Evolutionary conservation across 176 grass and related monocot genomes (phyloP).

Genomic region (Hsuehochloa calcarea): DNA sequence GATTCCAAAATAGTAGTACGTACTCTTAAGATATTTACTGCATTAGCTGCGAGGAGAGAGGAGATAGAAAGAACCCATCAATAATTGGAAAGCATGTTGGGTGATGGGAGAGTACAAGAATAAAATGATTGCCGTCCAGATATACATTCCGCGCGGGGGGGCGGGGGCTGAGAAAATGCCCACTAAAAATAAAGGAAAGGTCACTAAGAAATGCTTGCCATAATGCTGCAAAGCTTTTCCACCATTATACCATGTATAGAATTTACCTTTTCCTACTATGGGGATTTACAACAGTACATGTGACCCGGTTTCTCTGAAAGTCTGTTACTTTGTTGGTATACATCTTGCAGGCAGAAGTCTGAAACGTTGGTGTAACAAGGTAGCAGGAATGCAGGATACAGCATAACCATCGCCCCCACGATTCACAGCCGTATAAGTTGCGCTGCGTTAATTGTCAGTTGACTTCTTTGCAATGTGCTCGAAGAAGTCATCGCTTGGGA

Average conservation of each 20-base stretch:
- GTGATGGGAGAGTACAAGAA: slow-evolving; percentile 14
- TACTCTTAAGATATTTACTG: neutral
- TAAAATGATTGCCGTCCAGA: slow-evolving; percentile 30
- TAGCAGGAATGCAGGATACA: neutral
- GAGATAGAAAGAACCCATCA: neutral
- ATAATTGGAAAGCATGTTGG: slow-evolving; percentile 19
- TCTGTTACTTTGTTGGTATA: neutral
- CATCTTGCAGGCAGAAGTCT: neutral
- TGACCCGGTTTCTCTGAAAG: neutral
- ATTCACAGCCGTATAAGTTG: neutral
- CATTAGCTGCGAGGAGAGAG: neutral
- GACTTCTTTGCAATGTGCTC: slow-evolving; percentile 15
- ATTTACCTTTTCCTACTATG: neutral
- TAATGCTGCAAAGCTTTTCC: slow-evolving; percentile 12
- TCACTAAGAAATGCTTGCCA: slow-evolving; percentile 30
- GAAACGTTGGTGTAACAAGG: neutral
- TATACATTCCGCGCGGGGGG: slow-evolving; percentile 11
- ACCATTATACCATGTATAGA: neutral
- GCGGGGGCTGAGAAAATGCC: slow-evolving; percentile 22
- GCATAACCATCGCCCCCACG: neutral
- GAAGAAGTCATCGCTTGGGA: slow-evolving; percentile 53
- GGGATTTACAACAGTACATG: neutral
- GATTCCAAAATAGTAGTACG: neutral
- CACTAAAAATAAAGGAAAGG: slow-evolving; percentile 15
- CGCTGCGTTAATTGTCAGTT: neutral